Evolutionary conservation across 2,329 filamentous ascomycete genomes (phyloP), one percentile per base, ranked within the genome.

Genomic region (Fusarium chaquense): DNA sequence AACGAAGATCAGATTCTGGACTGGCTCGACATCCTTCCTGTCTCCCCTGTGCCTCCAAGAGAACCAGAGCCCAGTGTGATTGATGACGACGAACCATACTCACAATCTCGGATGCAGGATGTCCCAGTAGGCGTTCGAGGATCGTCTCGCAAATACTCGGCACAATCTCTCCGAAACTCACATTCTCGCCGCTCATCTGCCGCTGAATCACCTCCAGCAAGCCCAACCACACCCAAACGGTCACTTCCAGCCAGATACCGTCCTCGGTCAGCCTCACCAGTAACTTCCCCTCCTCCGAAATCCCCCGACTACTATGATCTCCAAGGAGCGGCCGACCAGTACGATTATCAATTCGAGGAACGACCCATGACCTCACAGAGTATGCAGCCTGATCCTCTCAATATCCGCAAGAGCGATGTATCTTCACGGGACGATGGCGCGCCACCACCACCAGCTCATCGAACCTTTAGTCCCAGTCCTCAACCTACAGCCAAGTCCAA

Each of bases 1-100:
- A 89, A 93, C 75, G 90, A 94, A 66, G 90, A 93, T 58, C 89
- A 94, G 62, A 89, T 91, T 8, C 82, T 87, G 18, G 96, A 98
- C 79, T 99, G 96, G 96, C 83, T 98, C 38, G 87, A 92, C 40
- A 93, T 98, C 80, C 82, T 98, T 3, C 86, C 86, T 18, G 80
- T 81, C 41, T 78, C 76, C 28, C 86, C 86, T 2, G 75, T 86
- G 13, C 85, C 87, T 3, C 85, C 86, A 0, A 65, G 74, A 24
- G 76, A 80, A 47, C 74, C 76, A 11, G 79, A 81, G 50, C 77
- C 79, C 6, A 78, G 76, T 55, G 67, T 78, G 7, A 60, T 78
- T 41, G 77, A 76, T 8, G 73, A 78, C 18, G 71, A 76, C 12
- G 76, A 76, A 18, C 58, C 72, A 3, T 40, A 69, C 16, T 65